phyloP scores from a whole-genome alignment of 2,329 filamentous ascomycete genomes.

The Colletotrichum horii region DNA sequence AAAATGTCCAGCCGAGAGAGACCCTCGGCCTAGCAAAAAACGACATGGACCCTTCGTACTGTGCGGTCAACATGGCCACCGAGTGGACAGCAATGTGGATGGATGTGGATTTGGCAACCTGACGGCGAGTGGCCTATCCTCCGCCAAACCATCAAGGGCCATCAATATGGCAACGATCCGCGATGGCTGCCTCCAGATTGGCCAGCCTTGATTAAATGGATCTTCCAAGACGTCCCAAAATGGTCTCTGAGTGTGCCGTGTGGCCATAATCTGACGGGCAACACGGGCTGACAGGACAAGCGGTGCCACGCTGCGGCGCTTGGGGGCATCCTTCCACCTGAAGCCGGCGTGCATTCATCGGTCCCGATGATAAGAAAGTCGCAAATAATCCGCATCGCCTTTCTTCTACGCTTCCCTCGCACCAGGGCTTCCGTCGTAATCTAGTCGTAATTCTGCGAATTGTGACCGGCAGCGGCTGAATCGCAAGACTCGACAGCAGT shows the following conservation, averaged over 20 bases:
- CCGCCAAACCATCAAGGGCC: not conserved
- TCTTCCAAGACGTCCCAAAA: slow-evolving; percentile 6
- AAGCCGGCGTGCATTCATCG: not conserved
- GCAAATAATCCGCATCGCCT: not conserved
- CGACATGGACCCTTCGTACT: not conserved
- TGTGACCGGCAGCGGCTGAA: not conserved
- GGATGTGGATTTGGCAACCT: not conserved
- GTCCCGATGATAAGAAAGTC: not conserved
- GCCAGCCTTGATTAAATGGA: slow-evolving; percentile 21
- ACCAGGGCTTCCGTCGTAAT: not conserved
- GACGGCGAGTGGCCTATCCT: not conserved
- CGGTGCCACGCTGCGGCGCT: not conserved
- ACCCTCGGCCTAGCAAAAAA: not conserved
- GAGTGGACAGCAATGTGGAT: not conserved
- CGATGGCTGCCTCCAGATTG: slow-evolving; percentile 7
- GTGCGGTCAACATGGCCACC: not conserved
- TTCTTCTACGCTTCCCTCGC: not conserved
- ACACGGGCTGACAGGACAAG: not conserved
- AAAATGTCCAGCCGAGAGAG: not conserved
- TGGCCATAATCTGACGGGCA: not conserved
- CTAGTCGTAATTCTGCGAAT: not conserved
- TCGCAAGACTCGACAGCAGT: not conserved
- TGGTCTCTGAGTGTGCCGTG: not conserved
- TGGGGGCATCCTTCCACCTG: not conserved
- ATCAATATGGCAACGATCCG: slow-evolving; percentile 11